Evolutionary conservation across 2,329 filamentous ascomycete genomes (phyloP), one percentile per base, ranked within the genome.

Genomic region (Rugonectria rugulosa): DNA sequence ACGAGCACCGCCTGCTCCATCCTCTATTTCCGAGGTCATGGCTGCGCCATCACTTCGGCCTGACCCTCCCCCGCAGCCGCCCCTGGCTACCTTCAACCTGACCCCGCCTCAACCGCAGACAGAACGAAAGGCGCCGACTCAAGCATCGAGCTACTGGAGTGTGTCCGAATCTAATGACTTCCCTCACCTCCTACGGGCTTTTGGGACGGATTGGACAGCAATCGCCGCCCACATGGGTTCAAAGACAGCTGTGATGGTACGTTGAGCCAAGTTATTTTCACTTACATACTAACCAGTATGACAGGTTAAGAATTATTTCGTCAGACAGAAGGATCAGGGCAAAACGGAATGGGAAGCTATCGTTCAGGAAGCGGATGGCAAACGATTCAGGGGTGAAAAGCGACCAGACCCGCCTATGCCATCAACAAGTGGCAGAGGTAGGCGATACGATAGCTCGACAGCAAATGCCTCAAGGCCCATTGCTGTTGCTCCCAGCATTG

Each of bases 201-300:
- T 92, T 75, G 91, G 91, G 54, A 91, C 88, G 14, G 90, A 95
- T 70, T 95, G 90, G 85, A 77, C 78, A 43, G 84, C 83, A 5
- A 94, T 94, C 72, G 88, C 91, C 34, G 80, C 80, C 46, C 86
- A 91, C 65, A 92, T 95, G 88, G 88, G 88, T 44, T 91, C 90
- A 5, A 94, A 94, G 75, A 94, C 91, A 15, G 83, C 88, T 52
- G 89, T 90, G n/a, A 95, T 95, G 91, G 91, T 90, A 79, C 72
- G 81, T 70, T 64, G 49, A 44, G 38, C 43, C 50, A n/a, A 27
- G 19, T 5, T 26, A 43, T 15, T 6, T 24, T 10, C 9, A 44
- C 9, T 19, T 29, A n/a, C n/a, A 17, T 47, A 21, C 58, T 67
- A 50, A 67, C 34, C 23, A 12, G 7, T 29, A 41, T 53, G 15